Evolutionary conservation across 129 eudicot species (phyloP).

Genomic region (Arctium minus): DNA sequence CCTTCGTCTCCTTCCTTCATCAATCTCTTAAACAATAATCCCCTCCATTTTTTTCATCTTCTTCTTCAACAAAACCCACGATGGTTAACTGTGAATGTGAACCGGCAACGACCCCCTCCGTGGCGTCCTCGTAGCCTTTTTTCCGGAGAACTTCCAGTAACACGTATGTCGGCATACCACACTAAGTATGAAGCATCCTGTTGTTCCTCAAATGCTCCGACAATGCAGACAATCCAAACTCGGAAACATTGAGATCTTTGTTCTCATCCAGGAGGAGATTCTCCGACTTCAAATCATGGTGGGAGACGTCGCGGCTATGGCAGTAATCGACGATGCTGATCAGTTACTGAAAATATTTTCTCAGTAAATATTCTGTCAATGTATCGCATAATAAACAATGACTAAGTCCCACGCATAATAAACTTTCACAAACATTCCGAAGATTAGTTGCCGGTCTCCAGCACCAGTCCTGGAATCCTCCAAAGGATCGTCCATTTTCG

Average conservation of each 20-base stretch:
- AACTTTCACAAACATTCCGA: conserved; percentile 75
- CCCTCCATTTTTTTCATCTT: no score
- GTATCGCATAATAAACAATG: background rate
- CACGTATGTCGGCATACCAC: conserved; percentile 74
- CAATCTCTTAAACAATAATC: no score
- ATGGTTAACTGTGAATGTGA: no score
- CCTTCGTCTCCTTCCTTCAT: no score
- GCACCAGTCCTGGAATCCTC: no score
- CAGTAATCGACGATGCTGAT: conserved; percentile 44
- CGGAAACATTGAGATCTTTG: conserved; percentile 50
- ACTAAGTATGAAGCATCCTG: conserved; percentile 45
- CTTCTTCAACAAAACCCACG: no score
- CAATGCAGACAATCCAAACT: conserved; percentile 54
- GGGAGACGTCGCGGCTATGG: conserved; percentile 50
- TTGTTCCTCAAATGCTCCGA: conserved; percentile 19
- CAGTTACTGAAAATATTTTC: conserved; percentile 41
- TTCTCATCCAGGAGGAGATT: conserved; percentile 49
- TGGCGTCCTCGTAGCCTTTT: no score
- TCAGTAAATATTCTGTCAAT: conserved; percentile 44
- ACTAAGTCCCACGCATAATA: conserved; percentile 52
- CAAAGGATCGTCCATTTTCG: no score
- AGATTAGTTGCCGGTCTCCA: no score
- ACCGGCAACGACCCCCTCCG: no score
- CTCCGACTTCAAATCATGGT: conserved; percentile 57
- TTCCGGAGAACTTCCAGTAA: no score